These are phyloP conservation scores for Kodamaea suecica DNA, from an alignment of 1,139 yeast genomes.

Conservation along the genomic window DNA sequence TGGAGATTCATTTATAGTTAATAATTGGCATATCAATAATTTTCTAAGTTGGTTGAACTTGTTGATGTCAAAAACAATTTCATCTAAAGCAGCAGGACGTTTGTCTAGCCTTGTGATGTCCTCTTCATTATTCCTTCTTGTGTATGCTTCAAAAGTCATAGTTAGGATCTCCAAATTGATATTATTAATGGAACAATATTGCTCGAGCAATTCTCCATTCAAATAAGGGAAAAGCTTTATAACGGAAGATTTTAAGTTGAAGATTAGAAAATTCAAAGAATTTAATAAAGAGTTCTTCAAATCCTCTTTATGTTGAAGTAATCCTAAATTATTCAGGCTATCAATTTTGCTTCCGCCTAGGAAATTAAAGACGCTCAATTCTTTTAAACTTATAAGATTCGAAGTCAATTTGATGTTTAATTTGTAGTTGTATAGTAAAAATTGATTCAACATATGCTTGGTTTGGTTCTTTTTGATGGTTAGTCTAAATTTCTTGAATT, in stretches of 20 bases:
- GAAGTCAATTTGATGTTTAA: constrained; percentile 39
- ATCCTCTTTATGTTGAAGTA: constrained; percentile 7
- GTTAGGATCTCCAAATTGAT: constrained; percentile 22
- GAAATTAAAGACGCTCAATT: constrained; percentile 25
- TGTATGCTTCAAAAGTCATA: constrained; percentile 8
- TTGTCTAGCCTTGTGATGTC: constrained; percentile 10
- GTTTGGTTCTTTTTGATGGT: constrained; percentile 26
- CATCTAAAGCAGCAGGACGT: constrained; percentile 16
- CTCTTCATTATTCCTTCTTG: constrained; percentile 10
- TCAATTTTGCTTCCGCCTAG: constrained; percentile 9
- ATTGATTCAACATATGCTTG: constrained; percentile 25
- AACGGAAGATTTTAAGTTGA: constrained; percentile 31
- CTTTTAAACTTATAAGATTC: constrained; percentile 32
- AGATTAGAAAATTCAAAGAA: constrained; percentile 26
- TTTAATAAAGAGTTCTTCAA: constrained; percentile 9
- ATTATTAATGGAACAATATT: constrained; percentile 39
- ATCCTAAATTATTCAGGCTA: constrained; percentile 1
- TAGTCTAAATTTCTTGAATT: constrained; percentile 24
- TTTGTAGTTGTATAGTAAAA: constrained; percentile 35
- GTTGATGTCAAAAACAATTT: constrained; percentile 18
- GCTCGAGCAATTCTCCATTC: constrained; percentile 41
- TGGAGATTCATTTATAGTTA: constrained; percentile 35
- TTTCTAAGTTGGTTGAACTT: constrained; percentile 39
- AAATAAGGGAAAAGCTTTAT: constrained; percentile 31
- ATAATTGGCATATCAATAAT: constrained; percentile 37